Evolutionary conservation across 768 basidiomycete species (phyloP), one percentile per base, ranked within the genome.

Genomic region (Termitomyces sp.): DNA sequence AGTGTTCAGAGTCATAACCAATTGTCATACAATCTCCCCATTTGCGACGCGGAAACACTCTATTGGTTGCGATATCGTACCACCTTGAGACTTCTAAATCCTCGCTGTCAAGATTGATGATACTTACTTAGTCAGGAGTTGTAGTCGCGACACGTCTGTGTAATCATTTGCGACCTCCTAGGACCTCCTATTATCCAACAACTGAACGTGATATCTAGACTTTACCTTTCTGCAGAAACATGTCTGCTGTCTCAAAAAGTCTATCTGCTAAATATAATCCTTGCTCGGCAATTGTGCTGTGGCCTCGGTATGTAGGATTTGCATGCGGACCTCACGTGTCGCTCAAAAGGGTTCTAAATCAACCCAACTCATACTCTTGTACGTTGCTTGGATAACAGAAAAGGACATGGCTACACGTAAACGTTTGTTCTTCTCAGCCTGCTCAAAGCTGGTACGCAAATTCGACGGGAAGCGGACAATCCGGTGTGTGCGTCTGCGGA

Each of bases 391-490:
- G 10, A 11, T 18, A 2, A 10, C 23, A 7, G 48, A 25, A 16
- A 25, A 23, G 11, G 35, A 3, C 35, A 33, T 12, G 18, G 33
- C 18, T 41, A 23, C 38, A 22, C 12, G 3, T 49, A 12, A 13
- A 22, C n/a, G 35, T 27, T 36, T 10, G 9, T 15, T 25, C 23
- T 35, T 22, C 47, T 38, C 23, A 22, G 13, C 16, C 23, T 33
- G 35, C 33, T 38, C 38, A 33, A 10, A 36, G 23, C 27, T n/a
- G 7, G 11, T n/a, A 20, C 18, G 40, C 20, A 13, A 31, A 35
- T n/a, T 36, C 33, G 25, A 18, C 50, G 54, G 57, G 51, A 48
- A 40, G 23, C 36, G 50, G 51, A 44, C 56, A 54, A 47, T 50
- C 33, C 49, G 52, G 44, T 7, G 31, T 15, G 16, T 23, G 23